Evolutionary conservation across 139 green algal genomes (phyloP), one percentile per base, ranked within the genome.

Genomic region (Nannochloris sp.): DNA sequence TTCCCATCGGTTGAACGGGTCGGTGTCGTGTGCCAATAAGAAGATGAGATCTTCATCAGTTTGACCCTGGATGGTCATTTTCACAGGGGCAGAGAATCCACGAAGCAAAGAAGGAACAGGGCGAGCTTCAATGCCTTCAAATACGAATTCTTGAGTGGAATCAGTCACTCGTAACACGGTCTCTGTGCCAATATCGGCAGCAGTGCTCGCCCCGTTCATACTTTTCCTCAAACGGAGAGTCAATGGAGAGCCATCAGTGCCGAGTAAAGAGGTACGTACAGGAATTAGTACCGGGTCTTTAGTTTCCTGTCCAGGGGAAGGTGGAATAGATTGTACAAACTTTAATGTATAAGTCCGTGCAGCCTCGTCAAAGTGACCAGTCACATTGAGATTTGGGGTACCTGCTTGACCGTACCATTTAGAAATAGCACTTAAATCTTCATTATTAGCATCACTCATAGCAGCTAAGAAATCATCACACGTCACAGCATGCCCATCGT

Each of bases 401-500:
- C 93, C 92, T 3, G 91, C 92, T 78, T 98, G 93, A 57, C 45
- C 35, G 72, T 96, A 95, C 87, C 89, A 92, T 53, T 32, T 39
- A 35, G 60, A 54, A 29, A 96, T 76, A 14, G 67, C 42, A 12
- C 60, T 76, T 19, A 99, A 83, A 64, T 97, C 87, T 35, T 75
- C 80, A 29, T 72, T 70, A 71, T 97, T 98, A 42, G 94, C 94
- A 65, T 98, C 93, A 1, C 83, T 82, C 94, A 99, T 98, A 36
- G 94, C 94, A 0, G 81, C 80, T 33, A 90, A 70, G 75, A 99
- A 99, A 78, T 98, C 94, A 60, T 99, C 94, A 64, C 91, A 97
- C 0, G 94, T 98, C 10, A 99, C 94, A 0, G 94, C 94, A 51
- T 87, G 71, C 10, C 93, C 93, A 64, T 98, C 93, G 71, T 98